phyloP scores from a whole-genome alignment of 768 basidiomycete genomes.

The Tephrocybe sp. region DNA sequence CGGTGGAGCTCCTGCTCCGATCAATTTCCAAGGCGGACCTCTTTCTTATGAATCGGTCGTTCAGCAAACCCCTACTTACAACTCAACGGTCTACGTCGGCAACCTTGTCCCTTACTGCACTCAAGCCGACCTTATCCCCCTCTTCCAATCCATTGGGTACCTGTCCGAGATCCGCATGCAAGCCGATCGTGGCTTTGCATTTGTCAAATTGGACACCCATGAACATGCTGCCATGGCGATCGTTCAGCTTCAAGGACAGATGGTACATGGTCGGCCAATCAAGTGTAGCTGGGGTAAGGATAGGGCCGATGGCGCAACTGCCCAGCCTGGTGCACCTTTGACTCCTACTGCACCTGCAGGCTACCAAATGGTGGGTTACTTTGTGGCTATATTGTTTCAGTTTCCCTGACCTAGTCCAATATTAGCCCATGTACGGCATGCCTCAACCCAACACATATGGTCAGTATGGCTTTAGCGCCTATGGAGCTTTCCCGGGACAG shows the following conservation, averaged over 20 bases:
- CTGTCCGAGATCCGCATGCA: slow-evolving; percentile 99
- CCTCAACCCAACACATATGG: slow-evolving; percentile 80
- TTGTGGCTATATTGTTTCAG: neutral
- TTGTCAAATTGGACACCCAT: slow-evolving; percentile 98
- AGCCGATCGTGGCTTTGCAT: slow-evolving; percentile 97
- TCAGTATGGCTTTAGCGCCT: slow-evolving; percentile 75
- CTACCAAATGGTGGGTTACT: slow-evolving; percentile 71
- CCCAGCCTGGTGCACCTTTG: slow-evolving; percentile 46
- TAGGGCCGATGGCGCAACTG: slow-evolving; percentile 67
- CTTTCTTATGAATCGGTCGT: slow-evolving; percentile 93
- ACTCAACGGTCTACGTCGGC: slow-evolving; percentile 97
- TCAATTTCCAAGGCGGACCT: slow-evolving; percentile 88
- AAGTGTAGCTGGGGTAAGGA: slow-evolving; percentile 99
- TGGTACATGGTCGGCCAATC: slow-evolving; percentile 95
- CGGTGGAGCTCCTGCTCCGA: slow-evolving; percentile 78
- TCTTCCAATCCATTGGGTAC: slow-evolving; percentile 98
- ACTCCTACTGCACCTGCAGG: slow-evolving; percentile 65
- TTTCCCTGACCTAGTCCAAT: slow-evolving; percentile 2
- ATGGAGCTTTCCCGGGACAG: slow-evolving; percentile 67
- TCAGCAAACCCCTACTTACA: slow-evolving; percentile 89
- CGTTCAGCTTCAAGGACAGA: slow-evolving; percentile 93
- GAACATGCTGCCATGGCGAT: slow-evolving; percentile 99
- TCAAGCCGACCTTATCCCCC: slow-evolving; percentile 94
- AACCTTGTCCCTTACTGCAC: slow-evolving; percentile 97
- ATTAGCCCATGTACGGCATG: slow-evolving; percentile 86